phyloP scores from a whole-genome alignment of 2,329 filamentous ascomycete genomes.

The Fusarium liriodendri region DNA sequence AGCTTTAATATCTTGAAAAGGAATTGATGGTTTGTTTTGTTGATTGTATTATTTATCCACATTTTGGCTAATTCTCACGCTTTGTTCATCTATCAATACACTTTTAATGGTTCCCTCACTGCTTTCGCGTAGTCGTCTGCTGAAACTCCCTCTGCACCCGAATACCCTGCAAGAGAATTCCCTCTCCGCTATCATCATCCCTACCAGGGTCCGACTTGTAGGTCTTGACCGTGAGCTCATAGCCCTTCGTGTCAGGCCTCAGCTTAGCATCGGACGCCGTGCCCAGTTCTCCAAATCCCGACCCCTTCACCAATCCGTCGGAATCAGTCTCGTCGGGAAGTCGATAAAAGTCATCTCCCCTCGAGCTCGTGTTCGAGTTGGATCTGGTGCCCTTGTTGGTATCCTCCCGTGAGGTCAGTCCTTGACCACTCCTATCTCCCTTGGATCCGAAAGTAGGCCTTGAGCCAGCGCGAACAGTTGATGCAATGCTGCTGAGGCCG shows the following conservation, averaged over 20 bases:
- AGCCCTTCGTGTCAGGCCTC: conserved; percentile 48
- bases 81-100: background rate
- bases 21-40: background rate
- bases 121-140: conserved; percentile 37
- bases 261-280: conserved; percentile 25
- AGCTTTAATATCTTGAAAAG: background rate
- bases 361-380: conserved; percentile 25
- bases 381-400: background rate
- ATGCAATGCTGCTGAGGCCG: conserved; percentile 41
- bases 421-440: conserved; percentile 32
- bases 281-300: background rate
- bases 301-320: conserved; percentile 34
- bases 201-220: conserved; percentile 43
- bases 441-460: conserved; percentile 41
- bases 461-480: conserved; percentile 25
- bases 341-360: conserved; percentile 45
- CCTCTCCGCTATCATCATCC: conserved; percentile 48
- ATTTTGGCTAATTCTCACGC: background rate
- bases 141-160: conserved; percentile 52
- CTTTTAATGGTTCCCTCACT: background rate
- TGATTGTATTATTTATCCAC: background rate
- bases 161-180: conserved; percentile 53
- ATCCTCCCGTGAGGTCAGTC: conserved; percentile 20
- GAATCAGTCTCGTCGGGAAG: conserved; percentile 48
- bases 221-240: conserved; percentile 47